Evolutionary conservation across 1,139 yeast genomes (phyloP).

Genomic region (Ogataea hybrid): DNA sequence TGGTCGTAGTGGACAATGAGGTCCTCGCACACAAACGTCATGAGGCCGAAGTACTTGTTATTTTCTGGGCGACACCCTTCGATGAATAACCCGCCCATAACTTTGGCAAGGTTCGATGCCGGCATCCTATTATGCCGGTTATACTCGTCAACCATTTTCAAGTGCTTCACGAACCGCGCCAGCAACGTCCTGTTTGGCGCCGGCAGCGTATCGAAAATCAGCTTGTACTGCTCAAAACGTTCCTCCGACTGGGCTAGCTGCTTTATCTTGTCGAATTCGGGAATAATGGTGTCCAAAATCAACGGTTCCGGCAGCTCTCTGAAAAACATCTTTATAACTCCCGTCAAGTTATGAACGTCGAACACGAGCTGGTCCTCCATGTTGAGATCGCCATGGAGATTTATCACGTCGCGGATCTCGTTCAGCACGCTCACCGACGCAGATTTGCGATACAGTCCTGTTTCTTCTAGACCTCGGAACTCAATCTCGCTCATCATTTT

Average conservation of each 20-base stretch:
- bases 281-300: slow-evolving; percentile 59
- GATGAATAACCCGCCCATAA: slow-evolving; percentile 58
- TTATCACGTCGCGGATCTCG: slow-evolving; percentile 69
- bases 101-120: slow-evolving; percentile 55
- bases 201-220: slow-evolving; percentile 57
- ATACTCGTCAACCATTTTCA: slow-evolving; percentile 46
- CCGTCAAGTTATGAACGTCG: slow-evolving; percentile 87
- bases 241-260: slow-evolving; percentile 34
- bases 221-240: slow-evolving; percentile 41
- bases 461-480: slow-evolving; percentile 79
- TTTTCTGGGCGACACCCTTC: slow-evolving; percentile 54
- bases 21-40: slow-evolving; percentile 53
- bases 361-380: slow-evolving; percentile 68
- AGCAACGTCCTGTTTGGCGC: slow-evolving; percentile 63
- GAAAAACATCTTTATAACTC: slow-evolving; percentile 80
- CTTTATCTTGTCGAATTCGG: slow-evolving; percentile 43
- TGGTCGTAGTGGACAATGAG: slow-evolving; percentile 42
- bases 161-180: slow-evolving; percentile 65
- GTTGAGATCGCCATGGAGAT: slow-evolving; percentile 64
- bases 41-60: slow-evolving; percentile 51
- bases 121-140: slow-evolving; percentile 52
- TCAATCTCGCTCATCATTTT: slow-evolving; percentile 74
- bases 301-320: slow-evolving; percentile 90
- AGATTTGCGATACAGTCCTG: slow-evolving; percentile 89
- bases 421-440: slow-evolving; percentile 82